Base-by-base conservation (phyloP, 2,329 filamentous ascomycete genomes). In the Mariannaea elegans region DNA sequence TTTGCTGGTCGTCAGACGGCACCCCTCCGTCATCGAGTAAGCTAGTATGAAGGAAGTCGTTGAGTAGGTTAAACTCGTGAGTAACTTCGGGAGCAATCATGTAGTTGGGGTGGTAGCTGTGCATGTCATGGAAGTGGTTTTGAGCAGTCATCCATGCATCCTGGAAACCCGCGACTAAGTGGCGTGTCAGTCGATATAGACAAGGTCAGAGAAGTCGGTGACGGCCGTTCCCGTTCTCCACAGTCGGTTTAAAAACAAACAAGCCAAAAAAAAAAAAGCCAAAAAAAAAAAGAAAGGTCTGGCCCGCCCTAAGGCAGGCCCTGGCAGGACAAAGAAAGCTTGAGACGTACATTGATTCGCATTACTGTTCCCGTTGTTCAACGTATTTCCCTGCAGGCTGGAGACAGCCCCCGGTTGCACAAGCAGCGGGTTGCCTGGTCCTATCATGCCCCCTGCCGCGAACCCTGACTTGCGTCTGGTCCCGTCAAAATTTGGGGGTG, bases 11-110 rank as follows among this genome's bases (percentile, higher is more conserved):
- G 62, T 92, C 88, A 32, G 88, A 85, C 56, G 90, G 87, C 59
- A 90, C 84, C 51, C 87, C 87, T 62, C 87, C 87, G 75, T 97
- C 94, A 78, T 98, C 94, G 65, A 97, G 85, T 55, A 97, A 81
- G 73, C 92, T 97, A 67, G 89, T 96, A 76, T 94, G 95, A 62
- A 99, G 85, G 74, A 98, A 98, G 77, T 99, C 94, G 81, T 96
- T 97, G 73, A 99, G 87, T 50, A 98, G 82, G 74, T 97, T 97
- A 77, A 97, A 97, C 81, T 99, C 95, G 79, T 95, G 95, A 62
- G 91, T 94, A 69, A 97, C 92, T 78, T 99, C 95, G 64, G 93
- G 92, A 48, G 83, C 80, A 79, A 97, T 96, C 90, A 97, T 94
- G 81, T 95, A 98, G 73, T 92, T 95, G 59, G 92, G 91, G 78